Percentiles rank a stretch among this genome's conserved stretches.
phyloP scores from a whole-genome alignment of 805 yeast genomes.

The Ogataea methanolica region DNA sequence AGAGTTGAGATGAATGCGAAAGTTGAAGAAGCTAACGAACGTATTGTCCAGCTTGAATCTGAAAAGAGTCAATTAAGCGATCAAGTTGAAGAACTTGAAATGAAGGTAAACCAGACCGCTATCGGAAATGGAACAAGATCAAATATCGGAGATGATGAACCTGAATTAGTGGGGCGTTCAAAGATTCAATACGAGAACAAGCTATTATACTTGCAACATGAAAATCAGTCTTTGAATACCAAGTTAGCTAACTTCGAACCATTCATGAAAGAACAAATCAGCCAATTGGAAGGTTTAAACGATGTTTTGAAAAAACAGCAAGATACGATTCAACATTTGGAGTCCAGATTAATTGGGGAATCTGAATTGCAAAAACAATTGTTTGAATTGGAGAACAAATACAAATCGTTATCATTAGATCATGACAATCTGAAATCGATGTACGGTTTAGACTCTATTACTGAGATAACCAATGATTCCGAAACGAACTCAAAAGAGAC shows the following conservation, averaged over 20 bases:
- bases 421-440: slow-evolving; percentile 32
- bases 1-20: slow-evolving; percentile 43
- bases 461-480: slow-evolving; percentile 23
- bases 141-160: neutral
- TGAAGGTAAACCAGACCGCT: slow-evolving; percentile 1
- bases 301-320: slow-evolving; percentile 51
- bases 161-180: slow-evolving; percentile 14
- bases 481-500: slow-evolving; percentile 19
- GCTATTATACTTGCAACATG: slow-evolving; percentile 40
- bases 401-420: slow-evolving; percentile 41
- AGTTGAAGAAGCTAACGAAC: slow-evolving; percentile 53
- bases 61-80: slow-evolving; percentile 21
- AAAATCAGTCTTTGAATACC: slow-evolving; percentile 38
- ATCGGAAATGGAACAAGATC: neutral
- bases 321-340: slow-evolving; percentile 37
- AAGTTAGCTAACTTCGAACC: slow-evolving; percentile 46
- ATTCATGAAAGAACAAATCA: slow-evolving; percentile 46
- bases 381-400: slow-evolving; percentile 43
- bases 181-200: slow-evolving; percentile 22
- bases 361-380: slow-evolving; percentile 41
- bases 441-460: slow-evolving; percentile 27
- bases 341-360: slow-evolving; percentile 38
- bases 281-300: slow-evolving; percentile 50
- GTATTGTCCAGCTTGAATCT: slow-evolving; percentile 44
- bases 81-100: slow-evolving; percentile 1